phyloP scores from a whole-genome alignment of 345 rosid species.

The Fremontodendron californicum region DNA sequence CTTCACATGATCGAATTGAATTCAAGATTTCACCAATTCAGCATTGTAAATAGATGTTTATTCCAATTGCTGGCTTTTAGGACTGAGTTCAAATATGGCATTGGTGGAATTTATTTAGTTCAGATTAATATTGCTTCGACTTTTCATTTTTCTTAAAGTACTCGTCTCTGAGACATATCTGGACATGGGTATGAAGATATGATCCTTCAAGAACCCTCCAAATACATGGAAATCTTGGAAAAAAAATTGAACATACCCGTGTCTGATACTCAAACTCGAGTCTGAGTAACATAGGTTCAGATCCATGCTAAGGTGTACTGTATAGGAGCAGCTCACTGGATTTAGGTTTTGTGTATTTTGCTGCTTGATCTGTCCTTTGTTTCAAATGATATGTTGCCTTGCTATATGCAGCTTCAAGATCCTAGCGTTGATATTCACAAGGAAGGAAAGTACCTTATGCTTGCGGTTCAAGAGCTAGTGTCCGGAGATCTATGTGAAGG shows the following conservation, averaged over 20 bases:
- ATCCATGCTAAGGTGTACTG: background rate
- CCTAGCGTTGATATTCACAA: slow-evolving; percentile 67
- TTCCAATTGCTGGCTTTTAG: background rate
- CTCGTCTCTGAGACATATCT: too few relatives aligned
- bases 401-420: slow-evolving; percentile 65
- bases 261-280: too few relatives aligned
- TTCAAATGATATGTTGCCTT: slow-evolving; percentile 8
- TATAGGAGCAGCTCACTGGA: background rate
- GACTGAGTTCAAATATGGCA: slow-evolving; percentile 5
- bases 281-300: too few relatives aligned
- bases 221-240: too few relatives aligned
- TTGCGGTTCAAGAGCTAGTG: slow-evolving; percentile 86
- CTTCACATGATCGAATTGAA: background rate
- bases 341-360: background rate
- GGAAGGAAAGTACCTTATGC: slow-evolving; percentile 89
- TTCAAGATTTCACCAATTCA: background rate
- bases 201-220: too few relatives aligned
- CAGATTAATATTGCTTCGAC: too few relatives aligned
- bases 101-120: slow-evolving; percentile 2
- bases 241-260: too few relatives aligned
- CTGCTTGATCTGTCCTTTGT: background rate
- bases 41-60: background rate
- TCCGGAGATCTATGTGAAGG: slow-evolving; percentile 97
- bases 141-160: too few relatives aligned
- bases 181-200: too few relatives aligned